Percentiles rank a stretch among this genome's conserved stretches.
Conservation (phyloP, 2,329 filamentous ascomycete species). For the Aspergillus sergii region DNA sequence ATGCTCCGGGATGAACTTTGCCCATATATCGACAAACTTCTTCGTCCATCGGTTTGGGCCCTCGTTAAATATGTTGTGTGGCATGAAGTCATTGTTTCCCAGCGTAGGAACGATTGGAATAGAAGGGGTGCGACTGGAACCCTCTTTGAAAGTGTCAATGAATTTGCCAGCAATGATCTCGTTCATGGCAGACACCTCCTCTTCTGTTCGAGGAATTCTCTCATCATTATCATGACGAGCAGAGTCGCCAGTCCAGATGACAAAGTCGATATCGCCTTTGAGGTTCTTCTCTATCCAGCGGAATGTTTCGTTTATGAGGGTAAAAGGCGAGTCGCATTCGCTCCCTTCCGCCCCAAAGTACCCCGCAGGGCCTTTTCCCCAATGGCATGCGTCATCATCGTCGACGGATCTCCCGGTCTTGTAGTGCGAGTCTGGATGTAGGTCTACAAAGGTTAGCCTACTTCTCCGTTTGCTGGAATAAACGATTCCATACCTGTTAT, state of each 20-base stretch:
- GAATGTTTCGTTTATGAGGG: constrained; percentile 85
- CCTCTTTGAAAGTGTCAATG: constrained; percentile 66
- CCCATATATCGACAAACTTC: constrained; percentile 78
- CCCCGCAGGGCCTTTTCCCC: constrained; percentile 74
- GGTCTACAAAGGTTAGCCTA: constrained; percentile 58
- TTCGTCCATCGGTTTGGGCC: constrained; percentile 88
- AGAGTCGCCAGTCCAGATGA: constrained; percentile 91
- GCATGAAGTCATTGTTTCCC: constrained; percentile 96
- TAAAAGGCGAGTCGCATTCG: constrained; percentile 81
- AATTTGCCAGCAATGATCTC: constrained; percentile 75
- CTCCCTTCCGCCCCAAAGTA: constrained; percentile 82
- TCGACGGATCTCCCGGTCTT: constrained; percentile 69
- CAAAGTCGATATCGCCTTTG: constrained; percentile 80
- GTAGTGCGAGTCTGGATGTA: constrained; percentile 91
- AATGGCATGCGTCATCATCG: constrained; percentile 74
- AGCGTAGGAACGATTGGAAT: constrained; percentile 88
- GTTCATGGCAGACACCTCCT: constrained; percentile 79
- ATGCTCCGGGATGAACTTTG: constrained; percentile 83
- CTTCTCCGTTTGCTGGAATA: constrained; percentile 25
- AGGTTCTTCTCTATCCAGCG: constrained; percentile 81
- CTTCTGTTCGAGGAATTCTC: constrained; percentile 70
- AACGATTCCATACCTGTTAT: constrained; percentile 44
- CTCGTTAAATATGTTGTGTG: constrained; percentile 86
- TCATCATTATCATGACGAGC: constrained; percentile 89
- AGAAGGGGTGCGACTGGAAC: constrained; percentile 60